Base-by-base conservation (phyloP, 108 stramenopile genomes). In the Stephanodiscus minutulus region DNA sequence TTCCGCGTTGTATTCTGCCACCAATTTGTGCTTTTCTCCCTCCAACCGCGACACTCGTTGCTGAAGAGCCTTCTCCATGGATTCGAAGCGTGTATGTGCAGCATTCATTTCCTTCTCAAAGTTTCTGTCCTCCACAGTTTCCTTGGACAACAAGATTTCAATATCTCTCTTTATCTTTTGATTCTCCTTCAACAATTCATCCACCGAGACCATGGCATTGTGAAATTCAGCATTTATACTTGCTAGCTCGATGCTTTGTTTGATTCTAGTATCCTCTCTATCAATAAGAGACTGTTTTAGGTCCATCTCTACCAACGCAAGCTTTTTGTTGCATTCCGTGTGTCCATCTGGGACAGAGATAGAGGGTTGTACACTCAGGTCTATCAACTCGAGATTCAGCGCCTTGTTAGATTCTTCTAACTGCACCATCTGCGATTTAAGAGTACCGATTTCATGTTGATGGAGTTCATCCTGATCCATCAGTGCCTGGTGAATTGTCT, bases 51-150 rank as follows among this genome's bases (percentile, higher is more conserved):
- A 57, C 17, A 81, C 58, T 25, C 72, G 46, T 22, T 81, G 58
- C 54, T 81, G 64, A 1, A 81, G 64, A 3, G 80, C 65, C 35
- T 61, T 74, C 64, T 81, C 80, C 80, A 81, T 81, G 13, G 80
- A 81, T 20, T 66, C 73, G 48, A 81, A 81, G 33, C 80, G 73
- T 54, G 68, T 21, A 56, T 81, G 80, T 4, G 80, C 80, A 27
- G 72, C 67, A 3, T 63, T 52, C 25, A 74, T 65, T 22, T 81
- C 80, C 48, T 74, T 74, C 52, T 81, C 73, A 56, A 73, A 81
- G 24, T 81, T 67, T 20, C 21, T 35, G 15, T 66, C 64, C 47
- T 69, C 61, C 49, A 64, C 58, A 31, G 66, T 21, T 20, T 68
- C 47, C 17, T 33, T 59, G 5, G 79, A 46, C n/a, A 20, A 44